Evolutionary conservation across 1,284 basidiomycete genomes (phyloP).

Genomic region (Afroboletus lepidellus): DNA sequence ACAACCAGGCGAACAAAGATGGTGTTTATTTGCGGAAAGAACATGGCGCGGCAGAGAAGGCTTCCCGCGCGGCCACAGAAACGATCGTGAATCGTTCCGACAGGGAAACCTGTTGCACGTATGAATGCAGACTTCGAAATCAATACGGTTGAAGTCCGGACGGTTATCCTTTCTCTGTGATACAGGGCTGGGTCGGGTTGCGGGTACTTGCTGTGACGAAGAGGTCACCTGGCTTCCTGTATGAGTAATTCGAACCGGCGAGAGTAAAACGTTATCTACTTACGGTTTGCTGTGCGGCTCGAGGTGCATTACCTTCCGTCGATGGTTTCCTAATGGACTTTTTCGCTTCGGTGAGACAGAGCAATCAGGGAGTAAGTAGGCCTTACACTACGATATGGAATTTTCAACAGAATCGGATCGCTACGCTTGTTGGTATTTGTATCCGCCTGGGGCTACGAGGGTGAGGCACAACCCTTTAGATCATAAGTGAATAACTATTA

Average conservation of each 20-base stretch:
- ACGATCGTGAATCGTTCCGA: slow-evolving; percentile 32
- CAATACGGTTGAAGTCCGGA: not conserved
- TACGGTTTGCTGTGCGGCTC: slow-evolving; percentile 14
- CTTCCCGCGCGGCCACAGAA: slow-evolving; percentile 25
- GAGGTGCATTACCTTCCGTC: slow-evolving; percentile 4
- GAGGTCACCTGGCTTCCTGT: not conserved
- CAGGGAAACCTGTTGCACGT: slow-evolving; percentile 26
- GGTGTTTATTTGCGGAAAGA: slow-evolving; percentile 26
- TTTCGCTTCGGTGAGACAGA: slow-evolving; percentile 7
- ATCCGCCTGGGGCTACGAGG: slow-evolving; percentile 9
- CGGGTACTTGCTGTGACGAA: slow-evolving; percentile 1
- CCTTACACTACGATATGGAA: slow-evolving; percentile 26
- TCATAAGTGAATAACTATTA: slow-evolving; percentile 4
- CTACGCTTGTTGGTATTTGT: slow-evolving; percentile 16
- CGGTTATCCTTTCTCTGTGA: slow-evolving; percentile 2
- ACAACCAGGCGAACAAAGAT: slow-evolving; percentile 16
- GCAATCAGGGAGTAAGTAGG: not conserved
- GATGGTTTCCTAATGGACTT: slow-evolving; percentile 13
- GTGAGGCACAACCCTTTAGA: slow-evolving; percentile 6
- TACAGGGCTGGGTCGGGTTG: slow-evolving; percentile 2
- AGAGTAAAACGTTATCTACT: not conserved
- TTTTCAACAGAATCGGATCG: slow-evolving; percentile 27
- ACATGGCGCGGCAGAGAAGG: slow-evolving; percentile 28
- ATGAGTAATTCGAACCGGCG: not conserved
- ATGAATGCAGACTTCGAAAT: slow-evolving; percentile 31